Percentiles rank a stretch among this genome's conserved stretches.
Evolutionary conservation across 2,329 filamentous ascomycete genomes (phyloP).

Genomic region (Neonectria ditissima): DNA sequence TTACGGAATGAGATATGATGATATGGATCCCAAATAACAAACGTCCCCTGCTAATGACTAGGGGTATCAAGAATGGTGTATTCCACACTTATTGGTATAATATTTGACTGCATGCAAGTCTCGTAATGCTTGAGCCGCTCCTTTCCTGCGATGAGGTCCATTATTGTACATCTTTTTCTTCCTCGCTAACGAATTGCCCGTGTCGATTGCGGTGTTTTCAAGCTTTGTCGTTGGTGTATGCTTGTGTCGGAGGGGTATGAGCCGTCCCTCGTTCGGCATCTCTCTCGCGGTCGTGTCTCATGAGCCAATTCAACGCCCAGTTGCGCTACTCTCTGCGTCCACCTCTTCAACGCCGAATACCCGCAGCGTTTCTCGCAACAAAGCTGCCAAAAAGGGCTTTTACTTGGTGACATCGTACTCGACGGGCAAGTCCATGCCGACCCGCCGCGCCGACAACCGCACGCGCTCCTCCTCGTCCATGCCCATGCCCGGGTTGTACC

Average conservation of each 20-base stretch:
- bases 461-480: constrained; percentile 90
- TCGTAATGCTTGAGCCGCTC: background rate
- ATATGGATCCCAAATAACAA: constrained; percentile 2
- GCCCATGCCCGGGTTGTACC: constrained; percentile 93
- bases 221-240: background rate
- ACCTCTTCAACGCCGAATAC: background rate
- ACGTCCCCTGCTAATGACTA: background rate
- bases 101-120: background rate
- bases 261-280: background rate
- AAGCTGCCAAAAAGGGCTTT: background rate
- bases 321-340: background rate
- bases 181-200: background rate
- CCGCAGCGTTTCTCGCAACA: no score
- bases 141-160: background rate
- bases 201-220: background rate
- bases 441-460: constrained; percentile 83
- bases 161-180: constrained; percentile 24
- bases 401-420: constrained; percentile 57
- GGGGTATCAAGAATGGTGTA: constrained; percentile 15
- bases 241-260: background rate
- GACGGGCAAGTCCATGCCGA: constrained; percentile 88
- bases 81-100: constrained; percentile 27
- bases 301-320: background rate
- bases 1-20: constrained; percentile 27
- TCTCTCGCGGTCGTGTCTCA: background rate